Evolutionary conservation across 163 green algal genomes (phyloP), one percentile per base, ranked within the genome.

Genomic region (Chlorella variabilis): DNA sequence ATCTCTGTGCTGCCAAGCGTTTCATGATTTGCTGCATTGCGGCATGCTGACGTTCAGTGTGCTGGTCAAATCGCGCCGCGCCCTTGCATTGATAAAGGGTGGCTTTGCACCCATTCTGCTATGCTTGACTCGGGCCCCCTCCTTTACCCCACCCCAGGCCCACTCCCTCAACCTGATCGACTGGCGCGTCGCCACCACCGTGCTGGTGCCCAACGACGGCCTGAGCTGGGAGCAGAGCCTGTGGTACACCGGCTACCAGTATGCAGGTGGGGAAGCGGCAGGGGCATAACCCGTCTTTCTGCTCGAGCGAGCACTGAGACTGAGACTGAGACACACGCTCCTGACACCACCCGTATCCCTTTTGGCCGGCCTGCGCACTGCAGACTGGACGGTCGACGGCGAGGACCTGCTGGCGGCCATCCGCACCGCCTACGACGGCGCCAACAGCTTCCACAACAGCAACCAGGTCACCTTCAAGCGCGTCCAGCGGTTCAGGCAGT

Each of bases 141-240:
- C n/a, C n/a, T 54, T 54, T 27, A 7, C 31, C 45, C 9, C 49
- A n/a, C 29, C 15, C 23, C 73, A 80, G 73, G 73, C 41, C 25
- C 67, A 74, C 41, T 85, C 81, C 9, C 29, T 2, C 20, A 68
- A 85, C 29, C n/a, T 85, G 49, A 17, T 82, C 6, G 54, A 68
- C 63, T 85, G 81, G 81, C 69, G 81, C 23, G 56, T 85, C 20
- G 81, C 73, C n/a, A 54, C 62, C 21, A 85, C 81, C 5, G 38
- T 85, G 63, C 71, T 82, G 33, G 18, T 82, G n/a, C 81, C 81
- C 17, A 78, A 82, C 49, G 81, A 85, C 17, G 81, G 81, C 1
- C 63, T 85, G 25, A 23, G 48, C 51, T 85, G 81, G 81, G 81
- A 85, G 31, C 33, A 74, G 23, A 82, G 73, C 38, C 71, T 85